phyloP scores from a whole-genome alignment of 495 filamentous ascomycete genomes.

The Podospora tetraspora region DNA sequence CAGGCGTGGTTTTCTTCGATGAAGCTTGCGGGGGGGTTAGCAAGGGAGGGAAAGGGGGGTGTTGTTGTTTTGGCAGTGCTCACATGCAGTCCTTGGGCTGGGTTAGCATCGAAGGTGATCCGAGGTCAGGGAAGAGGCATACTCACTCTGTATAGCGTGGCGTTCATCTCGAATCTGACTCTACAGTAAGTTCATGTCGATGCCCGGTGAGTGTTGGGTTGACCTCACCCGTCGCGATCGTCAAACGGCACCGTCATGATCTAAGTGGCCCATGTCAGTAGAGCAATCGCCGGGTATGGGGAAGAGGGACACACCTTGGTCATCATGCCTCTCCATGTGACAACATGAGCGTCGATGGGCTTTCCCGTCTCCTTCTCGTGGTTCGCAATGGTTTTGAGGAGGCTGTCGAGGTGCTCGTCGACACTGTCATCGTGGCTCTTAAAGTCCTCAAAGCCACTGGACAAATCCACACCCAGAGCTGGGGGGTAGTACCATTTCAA shows the following conservation, averaged over 20 bases:
- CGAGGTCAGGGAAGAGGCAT: conserved; percentile 26
- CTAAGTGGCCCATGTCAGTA: conserved; percentile 37
- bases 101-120: conserved; percentile 13
- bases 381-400: conserved; percentile 69
- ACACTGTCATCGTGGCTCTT: conserved; percentile 70
- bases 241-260: conserved; percentile 83
- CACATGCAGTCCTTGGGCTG: conserved; percentile 69
- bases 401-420: conserved; percentile 83
- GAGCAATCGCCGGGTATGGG: neutral
- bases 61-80: conserved; percentile 21
- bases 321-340: conserved; percentile 98
- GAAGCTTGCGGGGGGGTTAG: conserved; percentile 54
- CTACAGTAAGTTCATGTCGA: neutral
- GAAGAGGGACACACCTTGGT: conserved; percentile 62
- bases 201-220: conserved; percentile 8
- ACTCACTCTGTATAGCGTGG: conserved; percentile 76
- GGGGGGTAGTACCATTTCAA: conserved; percentile 87
- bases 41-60: neutral
- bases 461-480: conserved; percentile 62
- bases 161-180: conserved; percentile 89
- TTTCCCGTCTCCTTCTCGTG: conserved; percentile 63
- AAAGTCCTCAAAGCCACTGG: conserved; percentile 75
- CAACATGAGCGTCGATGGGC: conserved; percentile 67
- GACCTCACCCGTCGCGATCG: conserved; percentile 65
- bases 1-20: conserved; percentile 83